Evolutionary conservation across 495 filamentous ascomycete species (phyloP).

Genomic region (Chaetomidium leptoderma): DNA sequence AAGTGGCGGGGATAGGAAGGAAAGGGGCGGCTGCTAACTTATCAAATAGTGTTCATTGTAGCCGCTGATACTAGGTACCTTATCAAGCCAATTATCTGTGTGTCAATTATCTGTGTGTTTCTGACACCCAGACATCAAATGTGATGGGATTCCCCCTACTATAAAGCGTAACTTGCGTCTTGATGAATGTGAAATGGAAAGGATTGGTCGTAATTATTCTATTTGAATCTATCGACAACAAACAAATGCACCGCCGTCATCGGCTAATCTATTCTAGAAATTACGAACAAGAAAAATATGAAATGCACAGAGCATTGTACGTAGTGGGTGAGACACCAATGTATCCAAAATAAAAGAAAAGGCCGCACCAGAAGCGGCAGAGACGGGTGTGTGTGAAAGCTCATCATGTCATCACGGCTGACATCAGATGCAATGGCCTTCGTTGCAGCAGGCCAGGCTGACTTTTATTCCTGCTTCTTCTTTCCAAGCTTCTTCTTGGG

Average conservation of each 20-base stretch:
- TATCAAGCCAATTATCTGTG: too few relatives aligned
- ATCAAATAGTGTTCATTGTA: too few relatives aligned
- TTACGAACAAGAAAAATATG: conserved; percentile 6
- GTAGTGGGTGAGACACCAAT: not conserved
- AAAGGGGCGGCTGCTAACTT: too few relatives aligned
- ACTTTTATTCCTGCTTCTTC: conserved; percentile 28
- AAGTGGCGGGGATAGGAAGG: too few relatives aligned
- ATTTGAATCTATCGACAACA: too few relatives aligned
- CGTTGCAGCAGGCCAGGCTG: not conserved
- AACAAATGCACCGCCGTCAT: not conserved
- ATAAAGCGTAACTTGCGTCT: too few relatives aligned
- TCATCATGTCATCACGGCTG: conserved; percentile 8
- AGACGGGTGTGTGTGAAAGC: not conserved
- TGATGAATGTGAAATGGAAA: too few relatives aligned
- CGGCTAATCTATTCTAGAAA: conserved; percentile 10
- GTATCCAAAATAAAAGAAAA: not conserved
- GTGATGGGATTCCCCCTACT: too few relatives aligned
- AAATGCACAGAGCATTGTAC: not conserved
- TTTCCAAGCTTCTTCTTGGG: conserved; percentile 56
- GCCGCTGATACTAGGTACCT: too few relatives aligned
- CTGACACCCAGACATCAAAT: too few relatives aligned
- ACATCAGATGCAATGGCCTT: not conserved
- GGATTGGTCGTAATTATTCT: too few relatives aligned
- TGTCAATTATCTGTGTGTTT: too few relatives aligned
- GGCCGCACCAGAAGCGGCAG: not conserved